A percentile compares a stretch with the other conserved stretches of the same genome.
Evolutionary conservation across 257 asterid species (phyloP).

Genomic region (Rhazya stricta): DNA sequence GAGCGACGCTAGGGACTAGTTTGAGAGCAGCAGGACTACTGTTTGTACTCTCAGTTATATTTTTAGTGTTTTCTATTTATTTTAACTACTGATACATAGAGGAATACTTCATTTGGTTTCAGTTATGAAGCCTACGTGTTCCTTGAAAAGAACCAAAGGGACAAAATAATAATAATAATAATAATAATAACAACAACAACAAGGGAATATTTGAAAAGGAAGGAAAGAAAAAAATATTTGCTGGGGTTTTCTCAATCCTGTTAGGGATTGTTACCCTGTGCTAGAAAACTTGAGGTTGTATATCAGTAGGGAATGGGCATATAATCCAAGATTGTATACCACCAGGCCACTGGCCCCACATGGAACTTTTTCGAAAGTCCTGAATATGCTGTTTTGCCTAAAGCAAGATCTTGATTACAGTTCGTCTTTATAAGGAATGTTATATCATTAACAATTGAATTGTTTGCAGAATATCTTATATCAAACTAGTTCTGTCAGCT

Average conservation of each 20-base stretch:
- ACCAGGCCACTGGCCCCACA: not conserved
- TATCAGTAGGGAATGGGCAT: not conserved
- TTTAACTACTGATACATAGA: not conserved
- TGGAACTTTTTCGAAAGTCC: not conserved
- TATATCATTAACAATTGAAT: not conserved
- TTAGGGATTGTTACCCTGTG: not conserved
- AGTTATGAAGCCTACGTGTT: not conserved
- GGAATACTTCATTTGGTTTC: not conserved
- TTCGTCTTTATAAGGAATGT: not conserved
- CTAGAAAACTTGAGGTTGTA: not conserved
- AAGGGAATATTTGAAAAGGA: too few relatives aligned
- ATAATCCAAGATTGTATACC: not conserved
- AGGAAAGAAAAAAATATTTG: not conserved
- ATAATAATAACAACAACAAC: too few relatives aligned
- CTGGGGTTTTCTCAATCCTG: not conserved
- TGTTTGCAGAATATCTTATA: not conserved
- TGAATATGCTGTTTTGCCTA: not conserved
- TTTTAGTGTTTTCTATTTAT: not conserved
- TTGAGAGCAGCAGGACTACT: not conserved
- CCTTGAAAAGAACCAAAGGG: not conserved
- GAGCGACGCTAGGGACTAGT: not conserved
- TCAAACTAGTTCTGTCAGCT: not conserved
- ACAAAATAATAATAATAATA: not conserved
- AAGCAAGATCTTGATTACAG: not conserved
- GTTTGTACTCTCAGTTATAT: not conserved